A percentile compares a stretch with the other conserved stretches of the same genome.
phyloP scores from a whole-genome alignment of 768 basidiomycete species.

The Suillus fuscotomentosus region DNA sequence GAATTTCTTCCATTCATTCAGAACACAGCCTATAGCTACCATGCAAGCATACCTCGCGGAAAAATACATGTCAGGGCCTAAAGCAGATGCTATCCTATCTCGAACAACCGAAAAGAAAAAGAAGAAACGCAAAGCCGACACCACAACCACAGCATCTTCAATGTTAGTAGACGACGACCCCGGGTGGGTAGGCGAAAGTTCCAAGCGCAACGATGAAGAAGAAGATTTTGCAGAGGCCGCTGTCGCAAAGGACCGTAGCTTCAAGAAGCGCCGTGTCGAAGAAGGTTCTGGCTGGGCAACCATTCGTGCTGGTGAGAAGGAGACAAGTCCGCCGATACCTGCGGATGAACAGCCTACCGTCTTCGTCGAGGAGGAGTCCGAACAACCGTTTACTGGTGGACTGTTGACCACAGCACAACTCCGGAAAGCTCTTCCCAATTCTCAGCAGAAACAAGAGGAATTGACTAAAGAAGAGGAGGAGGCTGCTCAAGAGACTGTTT shows the following conservation, averaged over 20 bases:
- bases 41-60: constrained; percentile 85
- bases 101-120: constrained; percentile 61
- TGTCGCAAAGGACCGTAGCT: constrained; percentile 70
- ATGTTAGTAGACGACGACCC: constrained; percentile 68
- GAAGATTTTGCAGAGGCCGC: constrained; percentile 61
- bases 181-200: constrained; percentile 55
- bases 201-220: constrained; percentile 53
- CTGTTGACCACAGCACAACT: constrained; percentile 76
- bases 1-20: neutral
- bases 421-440: constrained; percentile 55
- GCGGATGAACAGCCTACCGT: constrained; percentile 70
- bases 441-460: constrained; percentile 32
- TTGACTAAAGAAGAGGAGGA: constrained; percentile 48
- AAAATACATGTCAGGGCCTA: constrained; percentile 96
- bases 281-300: constrained; percentile 68
- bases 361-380: constrained; percentile 45
- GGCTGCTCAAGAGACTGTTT: constrained; percentile 84
- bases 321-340: constrained; percentile 51
- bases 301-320: constrained; percentile 49
- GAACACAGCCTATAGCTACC: constrained; percentile 4
- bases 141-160: constrained; percentile 24
- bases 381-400: constrained; percentile 63
- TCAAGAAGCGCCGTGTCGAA: constrained; percentile 69
- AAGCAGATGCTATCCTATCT: constrained; percentile 91
- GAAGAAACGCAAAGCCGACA: constrained; percentile 59